Evolutionary conservation across 176 grass and related monocot genomes (phyloP).

Genomic region (Phyllostachys edulis): DNA sequence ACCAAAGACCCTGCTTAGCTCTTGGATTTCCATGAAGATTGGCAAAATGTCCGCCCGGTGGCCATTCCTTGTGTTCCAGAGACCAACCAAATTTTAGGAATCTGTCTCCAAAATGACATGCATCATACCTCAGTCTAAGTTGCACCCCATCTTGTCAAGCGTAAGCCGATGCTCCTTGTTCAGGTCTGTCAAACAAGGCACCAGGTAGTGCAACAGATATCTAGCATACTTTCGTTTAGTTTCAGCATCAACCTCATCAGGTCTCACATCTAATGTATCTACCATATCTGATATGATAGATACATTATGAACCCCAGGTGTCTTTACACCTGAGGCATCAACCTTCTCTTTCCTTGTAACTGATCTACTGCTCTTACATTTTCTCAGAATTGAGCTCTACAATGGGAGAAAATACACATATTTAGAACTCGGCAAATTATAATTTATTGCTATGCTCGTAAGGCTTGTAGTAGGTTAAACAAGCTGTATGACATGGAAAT

Average conservation of each 20-base stretch:
- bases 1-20: too few species aligned
- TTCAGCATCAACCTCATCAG: slow-evolving; percentile 29
- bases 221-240: slow-evolving; percentile 35
- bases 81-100: too few species aligned
- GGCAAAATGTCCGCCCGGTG: too few species aligned
- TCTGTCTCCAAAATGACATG: too few species aligned
- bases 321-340: background rate
- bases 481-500: background rate
- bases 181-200: slow-evolving; percentile 52
- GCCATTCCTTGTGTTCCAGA: too few species aligned
- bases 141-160: too few species aligned
- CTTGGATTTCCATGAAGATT: too few species aligned
- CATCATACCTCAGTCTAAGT: too few species aligned
- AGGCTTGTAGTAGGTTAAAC: background rate
- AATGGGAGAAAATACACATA: background rate
- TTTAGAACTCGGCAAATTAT: background rate
- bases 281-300: background rate
- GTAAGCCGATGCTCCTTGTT: slow-evolving; percentile 59
- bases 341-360: background rate
- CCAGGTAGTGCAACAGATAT: slow-evolving; percentile 57
- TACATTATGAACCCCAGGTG: background rate
- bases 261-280: background rate
- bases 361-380: background rate
- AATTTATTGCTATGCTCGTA: background rate
- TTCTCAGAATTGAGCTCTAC: slow-evolving; percentile 15